A percentile compares a stretch with the other conserved stretches of the same genome.
Evolutionary conservation across 2,329 filamentous ascomycete species (phyloP).

Genomic region (Botrytis pseudocinerea): DNA sequence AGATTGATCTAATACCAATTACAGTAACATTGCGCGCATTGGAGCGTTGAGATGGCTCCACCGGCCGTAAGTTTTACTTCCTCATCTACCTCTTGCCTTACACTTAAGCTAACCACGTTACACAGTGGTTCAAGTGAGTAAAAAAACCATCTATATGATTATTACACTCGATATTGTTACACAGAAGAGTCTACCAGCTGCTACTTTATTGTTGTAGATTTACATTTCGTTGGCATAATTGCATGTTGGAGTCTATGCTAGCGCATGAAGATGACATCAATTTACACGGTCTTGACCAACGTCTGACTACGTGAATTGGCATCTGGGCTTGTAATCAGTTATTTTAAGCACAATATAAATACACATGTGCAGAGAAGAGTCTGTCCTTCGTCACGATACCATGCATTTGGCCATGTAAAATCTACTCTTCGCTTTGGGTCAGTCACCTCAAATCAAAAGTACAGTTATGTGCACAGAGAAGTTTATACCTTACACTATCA

Average conservation of each 20-base stretch:
- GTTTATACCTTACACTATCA: too few species aligned
- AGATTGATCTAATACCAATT: not conserved
- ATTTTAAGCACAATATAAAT: not conserved
- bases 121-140: not conserved
- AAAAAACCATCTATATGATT: accelerated
- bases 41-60: not conserved
- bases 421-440: not conserved
- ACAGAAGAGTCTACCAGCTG: not conserved
- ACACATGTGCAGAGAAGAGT: not conserved
- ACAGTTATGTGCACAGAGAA: not conserved
- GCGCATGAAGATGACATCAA: not conserved
- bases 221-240: not conserved
- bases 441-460: not conserved
- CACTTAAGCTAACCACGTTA: not conserved
- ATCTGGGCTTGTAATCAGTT: not conserved
- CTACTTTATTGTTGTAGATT: not conserved
- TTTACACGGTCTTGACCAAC: not conserved
- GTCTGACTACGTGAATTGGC: not conserved
- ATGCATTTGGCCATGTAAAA: not conserved
- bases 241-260: not conserved
- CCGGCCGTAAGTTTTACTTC: not conserved
- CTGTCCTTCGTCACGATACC: not conserved
- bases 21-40: not conserved
- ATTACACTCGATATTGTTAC: too few species aligned
- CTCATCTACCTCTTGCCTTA: not conserved